These are phyloP conservation scores for Penicillium odoratum DNA, from an alignment of 495 filamentous ascomycete genomes.

Conservation along the genomic window DNA sequence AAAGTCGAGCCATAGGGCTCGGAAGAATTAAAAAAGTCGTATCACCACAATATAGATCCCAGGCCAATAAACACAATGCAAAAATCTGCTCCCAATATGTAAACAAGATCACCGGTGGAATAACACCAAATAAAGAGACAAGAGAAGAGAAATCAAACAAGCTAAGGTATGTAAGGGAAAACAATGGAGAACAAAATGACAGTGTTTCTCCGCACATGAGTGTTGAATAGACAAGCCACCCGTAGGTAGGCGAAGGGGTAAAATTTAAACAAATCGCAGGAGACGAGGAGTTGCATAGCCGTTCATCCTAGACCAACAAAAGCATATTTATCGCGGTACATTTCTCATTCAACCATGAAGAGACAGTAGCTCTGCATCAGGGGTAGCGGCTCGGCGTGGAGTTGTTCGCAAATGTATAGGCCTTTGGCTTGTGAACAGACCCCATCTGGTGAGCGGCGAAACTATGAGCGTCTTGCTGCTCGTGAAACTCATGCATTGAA, in stretches of 20 bases:
- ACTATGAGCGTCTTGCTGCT: conserved; percentile 42
- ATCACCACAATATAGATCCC: conserved; percentile 27
- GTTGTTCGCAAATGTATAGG: conserved; percentile 46
- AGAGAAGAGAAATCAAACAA: conserved; percentile 15
- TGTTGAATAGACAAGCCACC: conserved; percentile 12
- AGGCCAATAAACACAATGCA: conserved; percentile 34
- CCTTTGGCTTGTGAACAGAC: conserved; percentile 39
- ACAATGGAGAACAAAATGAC: conserved; percentile 17
- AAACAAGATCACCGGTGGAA: conserved; percentile 22
- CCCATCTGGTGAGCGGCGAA: conserved; percentile 42
- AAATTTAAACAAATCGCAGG: conserved; percentile 10
- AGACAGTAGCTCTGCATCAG: conserved; percentile 13
- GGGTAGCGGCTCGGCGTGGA: conserved; percentile 42
- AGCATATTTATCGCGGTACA: conserved; percentile 27
- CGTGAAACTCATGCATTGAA: conserved; percentile 45
- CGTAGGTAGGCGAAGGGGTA: conserved; percentile 9
- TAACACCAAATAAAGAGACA: conserved; percentile 28
- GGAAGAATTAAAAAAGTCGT: conserved; percentile 29
- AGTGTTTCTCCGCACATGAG: conserved; percentile 17
- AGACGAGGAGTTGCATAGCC: conserved; percentile 20
- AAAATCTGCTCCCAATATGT: conserved; percentile 32
- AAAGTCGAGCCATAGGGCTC: conserved; percentile 17
- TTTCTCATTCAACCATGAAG: conserved; percentile 31
- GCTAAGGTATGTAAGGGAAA: neutral
- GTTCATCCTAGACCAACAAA: conserved; percentile 28